Base-by-base conservation (phyloP, 2,329 filamentous ascomycete species). In the Bipolaris sorokiniana region DNA sequence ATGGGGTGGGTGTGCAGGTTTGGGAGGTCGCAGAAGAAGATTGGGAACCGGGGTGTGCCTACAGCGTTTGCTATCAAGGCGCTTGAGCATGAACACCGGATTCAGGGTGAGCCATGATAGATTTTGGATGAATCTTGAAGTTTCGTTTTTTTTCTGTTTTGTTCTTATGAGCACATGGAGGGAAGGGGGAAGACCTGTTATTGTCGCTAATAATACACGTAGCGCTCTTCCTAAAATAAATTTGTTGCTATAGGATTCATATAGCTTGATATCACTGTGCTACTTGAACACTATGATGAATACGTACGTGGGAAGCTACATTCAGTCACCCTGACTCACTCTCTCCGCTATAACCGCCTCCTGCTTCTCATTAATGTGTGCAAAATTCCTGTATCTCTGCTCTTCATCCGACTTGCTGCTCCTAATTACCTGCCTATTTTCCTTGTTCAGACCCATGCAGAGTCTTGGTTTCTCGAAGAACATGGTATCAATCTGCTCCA, bases 371-470 rank as follows among this genome's bases (percentile, higher is more conserved):
- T 22, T 50, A 5, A 48, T 50, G n/a, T 61, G 58, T 13, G 61
- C 65, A 51, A 68, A 65, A n/a, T 61, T 38, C 36, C 58, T 66
- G 20, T 61, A 64, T 34, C 65, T 58, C 28, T 64, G 31, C 44
- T 70, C 68, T 42, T 68, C 68, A 50, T 70, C 68, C 9, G 45
- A 59, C 48, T 59, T 62, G 18, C 53, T 66, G 36, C 42, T 54
- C 10, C 63, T 51, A 2, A 69, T 53, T 2, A 71, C 68, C 4
- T 31, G 51, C n/a, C 60, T 55, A 11, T 69, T 65, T 31, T 71
- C 67, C 53, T 64, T 61, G 41, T 74, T 69, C 45, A 75, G 48
- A 1, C 73, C 73, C 72, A 76, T 75, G 13, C 67, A 64, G 0
- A 68, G 34, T 16, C 72, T 63, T 7, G 72, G 71, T 26, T 69